Evolutionary conservation across 345 rosid species (phyloP).

Genomic region (Streptanthus diversifolius): DNA sequence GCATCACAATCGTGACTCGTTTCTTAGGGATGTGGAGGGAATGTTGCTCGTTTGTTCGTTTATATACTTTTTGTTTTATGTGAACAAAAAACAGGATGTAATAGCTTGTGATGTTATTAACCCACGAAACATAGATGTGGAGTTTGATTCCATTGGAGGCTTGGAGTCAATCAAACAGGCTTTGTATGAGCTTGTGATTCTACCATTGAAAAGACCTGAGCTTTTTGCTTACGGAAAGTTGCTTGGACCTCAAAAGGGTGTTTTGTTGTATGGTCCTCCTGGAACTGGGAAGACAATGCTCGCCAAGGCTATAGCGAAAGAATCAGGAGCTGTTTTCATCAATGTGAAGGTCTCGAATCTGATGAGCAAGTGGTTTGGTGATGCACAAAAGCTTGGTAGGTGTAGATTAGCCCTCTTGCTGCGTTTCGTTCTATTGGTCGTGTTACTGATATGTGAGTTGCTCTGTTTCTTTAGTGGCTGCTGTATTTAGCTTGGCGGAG

Average conservation of each 20-base stretch:
- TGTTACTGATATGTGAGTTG: constrained; percentile 1
- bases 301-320: constrained; percentile 93
- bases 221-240: constrained; percentile 81
- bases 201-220: constrained; percentile 81
- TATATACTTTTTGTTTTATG: background rate
- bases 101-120: constrained; percentile 94
- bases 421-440: background rate
- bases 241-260: constrained; percentile 94
- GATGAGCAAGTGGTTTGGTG: constrained; percentile 99
- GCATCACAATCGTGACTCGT: no score
- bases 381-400: constrained; percentile 96
- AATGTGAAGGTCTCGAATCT: constrained; percentile 84
- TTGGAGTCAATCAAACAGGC: constrained; percentile 71
- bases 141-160: constrained; percentile 88
- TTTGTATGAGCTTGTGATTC: constrained; percentile 84
- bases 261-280: constrained; percentile 89
- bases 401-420: background rate
- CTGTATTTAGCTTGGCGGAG: constrained; percentile 87
- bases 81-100: constrained; percentile 55
- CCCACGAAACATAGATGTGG: constrained; percentile 83
- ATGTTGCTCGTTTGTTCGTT: background rate
- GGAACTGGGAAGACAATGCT: constrained; percentile 99
- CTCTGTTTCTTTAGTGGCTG: constrained; percentile 60
- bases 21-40: background rate
- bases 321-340: constrained; percentile 90